Base-by-base conservation (phyloP, 176 grass and related monocot genomes). In the Hyparrhenia diplandra region DNA sequence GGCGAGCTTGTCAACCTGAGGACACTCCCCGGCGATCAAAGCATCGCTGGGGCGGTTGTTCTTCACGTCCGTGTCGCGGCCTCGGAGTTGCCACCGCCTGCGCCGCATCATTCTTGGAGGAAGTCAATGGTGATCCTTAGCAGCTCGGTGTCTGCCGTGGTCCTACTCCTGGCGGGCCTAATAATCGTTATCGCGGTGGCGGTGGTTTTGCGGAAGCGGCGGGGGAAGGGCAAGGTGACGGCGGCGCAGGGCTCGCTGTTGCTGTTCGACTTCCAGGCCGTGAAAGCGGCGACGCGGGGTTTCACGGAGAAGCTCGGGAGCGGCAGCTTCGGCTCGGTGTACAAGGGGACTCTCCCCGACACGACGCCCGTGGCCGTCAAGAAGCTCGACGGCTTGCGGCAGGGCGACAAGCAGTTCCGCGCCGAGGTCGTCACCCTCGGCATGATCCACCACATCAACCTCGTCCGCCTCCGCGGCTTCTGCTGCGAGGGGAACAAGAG, bases 391-490 rank as follows among this genome's bases (percentile, higher is more conserved):
- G 81, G 82, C 2, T 12, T 69, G 40, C 69, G 63, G 51, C 87
- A 88, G 41, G 87, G 87, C 6, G 81, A 88, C 61, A 88, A 88
- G 87, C 87, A 88, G 81, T 85, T 89, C 71, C 54, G 82, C 9
- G 62, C 87, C 6, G 77, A 85, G 87, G 87, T 89, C 52, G 70
- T 89, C 41, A 89, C 82, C 9, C 82, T 89, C 10, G 87, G 87
- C 69, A 67, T 69, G 81, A 52, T 88, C 69, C 86, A 88, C 0
- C 86, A 88, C 67, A 23, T 88, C 74, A 88, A 83, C 59, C 86
- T 88, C 51, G 82, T 89, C 41, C 87, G 82, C 42, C 87, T 85
- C 52, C 77, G 64, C 2, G 82, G 82, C 9, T 89, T 89, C 82
- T 89, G 87, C 82, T 85, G 52, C 63, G 87, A 89, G 71, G 82